A percentile compares a stretch with the other conserved stretches of the same genome.
Evolutionary conservation across 352 stramenopile genomes (phyloP).

Genomic region (Ophiocytium majus): DNA sequence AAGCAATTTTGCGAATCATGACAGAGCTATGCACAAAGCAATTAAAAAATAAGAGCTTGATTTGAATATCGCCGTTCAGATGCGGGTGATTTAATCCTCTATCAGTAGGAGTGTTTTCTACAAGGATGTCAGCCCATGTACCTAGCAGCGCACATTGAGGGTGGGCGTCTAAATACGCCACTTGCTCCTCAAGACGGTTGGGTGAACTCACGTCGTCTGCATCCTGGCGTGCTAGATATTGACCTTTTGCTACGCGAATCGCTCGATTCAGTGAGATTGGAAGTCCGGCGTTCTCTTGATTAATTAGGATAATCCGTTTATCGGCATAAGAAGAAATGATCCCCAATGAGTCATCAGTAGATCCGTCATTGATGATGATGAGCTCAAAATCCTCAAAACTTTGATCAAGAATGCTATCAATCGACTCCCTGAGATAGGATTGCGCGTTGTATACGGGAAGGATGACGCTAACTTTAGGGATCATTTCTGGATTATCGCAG

Average conservation of each 20-base stretch:
- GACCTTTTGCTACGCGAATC: background rate
- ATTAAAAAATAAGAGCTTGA: background rate
- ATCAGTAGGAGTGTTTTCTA: background rate
- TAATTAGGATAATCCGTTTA: background rate
- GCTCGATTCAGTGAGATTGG: background rate
- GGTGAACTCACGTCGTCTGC: background rate
- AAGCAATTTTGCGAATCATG: background rate
- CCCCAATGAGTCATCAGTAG: background rate
- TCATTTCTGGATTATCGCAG: no score
- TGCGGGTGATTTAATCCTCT: background rate
- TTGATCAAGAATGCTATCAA: conserved; percentile 6
- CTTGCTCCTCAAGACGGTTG: background rate
- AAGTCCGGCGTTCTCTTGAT: background rate
- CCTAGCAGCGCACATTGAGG: background rate
- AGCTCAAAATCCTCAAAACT: conserved; percentile 12
- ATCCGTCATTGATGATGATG: conserved; percentile 5
- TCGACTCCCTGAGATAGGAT: background rate
- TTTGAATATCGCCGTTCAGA: background rate
- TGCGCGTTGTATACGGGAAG: conserved; percentile 1
- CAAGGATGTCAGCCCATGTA: background rate
- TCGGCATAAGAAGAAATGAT: conserved; percentile 13
- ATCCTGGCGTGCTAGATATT: conserved; percentile 10
- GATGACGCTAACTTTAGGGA: no score
- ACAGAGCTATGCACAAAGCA: conserved; percentile 9
- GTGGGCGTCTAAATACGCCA: background rate